Conservation (phyloP, 805 yeast genomes). For the Yamadazyma kitorensis region DNA sequence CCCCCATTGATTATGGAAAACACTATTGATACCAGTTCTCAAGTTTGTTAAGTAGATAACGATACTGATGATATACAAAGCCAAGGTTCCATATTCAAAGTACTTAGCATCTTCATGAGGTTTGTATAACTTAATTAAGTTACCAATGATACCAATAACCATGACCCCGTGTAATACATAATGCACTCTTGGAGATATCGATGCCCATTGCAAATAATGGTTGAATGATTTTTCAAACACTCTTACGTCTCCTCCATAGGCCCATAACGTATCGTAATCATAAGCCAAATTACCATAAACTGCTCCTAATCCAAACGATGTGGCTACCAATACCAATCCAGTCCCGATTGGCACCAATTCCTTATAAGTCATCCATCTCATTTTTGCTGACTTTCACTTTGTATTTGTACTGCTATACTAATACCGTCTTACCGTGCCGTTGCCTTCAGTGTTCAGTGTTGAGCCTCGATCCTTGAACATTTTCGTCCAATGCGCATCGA, state of each 20-base stretch:
- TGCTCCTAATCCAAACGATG: slow-evolving; percentile 79
- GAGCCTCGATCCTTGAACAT: too few species aligned
- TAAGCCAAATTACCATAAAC: slow-evolving; percentile 78
- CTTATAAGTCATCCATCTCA: slow-evolving; percentile 38
- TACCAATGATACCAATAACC: slow-evolving; percentile 67
- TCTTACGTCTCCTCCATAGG: slow-evolving; percentile 36
- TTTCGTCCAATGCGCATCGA: too few species aligned
- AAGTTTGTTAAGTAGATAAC: slow-evolving; percentile 85
- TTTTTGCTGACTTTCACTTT: too few species aligned
- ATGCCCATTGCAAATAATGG: slow-evolving; percentile 77
- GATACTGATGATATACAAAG: slow-evolving; percentile 66
- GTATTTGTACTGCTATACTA: too few species aligned
- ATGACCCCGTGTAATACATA: slow-evolving; percentile 62
- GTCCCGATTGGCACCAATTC: slow-evolving; percentile 47
- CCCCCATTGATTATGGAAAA: slow-evolving; percentile 81
- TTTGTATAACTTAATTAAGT: slow-evolving; percentile 74
- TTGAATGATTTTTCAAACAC: slow-evolving; percentile 55
- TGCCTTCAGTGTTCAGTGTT: too few species aligned
- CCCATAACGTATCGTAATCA: slow-evolving; percentile 74
- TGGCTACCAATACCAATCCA: slow-evolving; percentile 44
- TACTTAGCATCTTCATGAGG: slow-evolving; percentile 82
- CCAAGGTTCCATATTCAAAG: slow-evolving; percentile 87
- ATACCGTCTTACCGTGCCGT: too few species aligned
- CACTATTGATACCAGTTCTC: slow-evolving; percentile 72
- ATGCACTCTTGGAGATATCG: slow-evolving; percentile 56